Conservation (phyloP, 257 asterid genomes). For the Linderniella brevidens region DNA sequence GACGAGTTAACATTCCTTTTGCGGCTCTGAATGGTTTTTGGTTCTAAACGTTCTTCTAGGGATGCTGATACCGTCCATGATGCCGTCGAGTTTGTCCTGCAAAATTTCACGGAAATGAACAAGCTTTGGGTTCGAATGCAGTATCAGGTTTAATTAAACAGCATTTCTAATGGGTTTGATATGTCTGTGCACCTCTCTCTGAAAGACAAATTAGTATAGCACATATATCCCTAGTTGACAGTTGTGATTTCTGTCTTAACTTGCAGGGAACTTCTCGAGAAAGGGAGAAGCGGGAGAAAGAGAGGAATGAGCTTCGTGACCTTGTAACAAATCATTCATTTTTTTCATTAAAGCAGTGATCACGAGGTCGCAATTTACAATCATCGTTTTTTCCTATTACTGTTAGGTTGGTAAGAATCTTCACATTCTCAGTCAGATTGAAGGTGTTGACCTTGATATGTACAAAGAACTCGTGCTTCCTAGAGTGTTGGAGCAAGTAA, state of each 20-base stretch:
- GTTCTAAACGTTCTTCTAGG: conserved; percentile 13
- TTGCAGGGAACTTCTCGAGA: conserved; percentile 95
- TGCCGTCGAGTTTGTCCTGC: conserved; percentile 96
- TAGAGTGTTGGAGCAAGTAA: conserved; percentile 91
- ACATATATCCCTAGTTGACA: not conserved
- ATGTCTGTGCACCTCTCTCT: not conserved
- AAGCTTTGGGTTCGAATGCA: conserved; percentile 99
- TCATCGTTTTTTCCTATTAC: conserved; percentile 16
- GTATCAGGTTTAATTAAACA: conserved; percentile 70
- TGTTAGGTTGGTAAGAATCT: conserved; percentile 94
- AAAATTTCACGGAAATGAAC: conserved; percentile 99
- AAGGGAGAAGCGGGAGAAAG: conserved; percentile 89
- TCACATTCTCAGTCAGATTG: conserved; percentile 96
- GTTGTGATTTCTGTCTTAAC: conserved; percentile 5
- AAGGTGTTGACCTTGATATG: conserved; percentile 96
- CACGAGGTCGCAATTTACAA: conserved; percentile 8
- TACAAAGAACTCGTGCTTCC: conserved; percentile 90
- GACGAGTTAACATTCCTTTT: not conserved
- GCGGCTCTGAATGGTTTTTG: not conserved
- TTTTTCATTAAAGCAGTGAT: conserved; percentile 7
- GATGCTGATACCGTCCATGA: conserved; percentile 84
- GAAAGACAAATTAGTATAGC: not conserved
- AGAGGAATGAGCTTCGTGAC: conserved; percentile 98
- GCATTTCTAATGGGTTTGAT: conserved; percentile 17
- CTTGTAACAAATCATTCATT: conserved; percentile 40